Evolutionary conservation across 1,139 yeast species (phyloP), one percentile per base, ranked within the genome.

Genomic region (Eremothecium cymbalariae): DNA sequence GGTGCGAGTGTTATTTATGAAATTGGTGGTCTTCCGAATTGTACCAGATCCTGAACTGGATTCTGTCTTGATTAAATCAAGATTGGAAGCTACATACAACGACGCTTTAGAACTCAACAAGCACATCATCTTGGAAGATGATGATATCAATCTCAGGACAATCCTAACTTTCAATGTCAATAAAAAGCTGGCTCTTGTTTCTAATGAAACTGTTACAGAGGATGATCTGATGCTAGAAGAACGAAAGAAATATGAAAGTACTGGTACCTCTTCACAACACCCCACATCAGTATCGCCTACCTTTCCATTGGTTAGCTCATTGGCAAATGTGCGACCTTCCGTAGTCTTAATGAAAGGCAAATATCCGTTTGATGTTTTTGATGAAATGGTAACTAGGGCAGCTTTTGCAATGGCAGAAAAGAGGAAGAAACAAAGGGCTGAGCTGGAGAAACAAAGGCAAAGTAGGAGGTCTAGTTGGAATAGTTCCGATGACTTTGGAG

Each of bases 361-460:
- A 24, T 49, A 48, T 30, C 55, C 54, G 3, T 51, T 48, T 34
- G 57, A 52, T 32, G 41, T 50, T 3, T 39, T 47, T 17, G 57
- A 52, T 38, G 52, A 48, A 26, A 37, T 48, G 40, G 48, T 45
- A 13, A 27, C 32, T 2, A 45, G 43, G 33, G 48, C 48, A 0
- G 41, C 47, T 4, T 28, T 41, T 12, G 28, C 40, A 19, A 30
- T 44, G n/a, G 48, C 48, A 6, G 44, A 40, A 28, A 40, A 39
- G 28, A 44, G 35, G 26, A 40, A 38, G 11, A 37, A 22, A 24
- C 9, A 8, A 11, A 27, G 31, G 23, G n/a, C 25, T 8, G 15
- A 23, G 24, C 18, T 23, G 22, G 29, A 31, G 9, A 18, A 12
- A 4, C 33, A 30, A 16, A 8, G 12, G 11, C 23, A 15, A n/a